Evolutionary conservation across 257 asterid species (phyloP), one percentile per base, ranked within the genome.

Genomic region (Solanum appendiculatum): DNA sequence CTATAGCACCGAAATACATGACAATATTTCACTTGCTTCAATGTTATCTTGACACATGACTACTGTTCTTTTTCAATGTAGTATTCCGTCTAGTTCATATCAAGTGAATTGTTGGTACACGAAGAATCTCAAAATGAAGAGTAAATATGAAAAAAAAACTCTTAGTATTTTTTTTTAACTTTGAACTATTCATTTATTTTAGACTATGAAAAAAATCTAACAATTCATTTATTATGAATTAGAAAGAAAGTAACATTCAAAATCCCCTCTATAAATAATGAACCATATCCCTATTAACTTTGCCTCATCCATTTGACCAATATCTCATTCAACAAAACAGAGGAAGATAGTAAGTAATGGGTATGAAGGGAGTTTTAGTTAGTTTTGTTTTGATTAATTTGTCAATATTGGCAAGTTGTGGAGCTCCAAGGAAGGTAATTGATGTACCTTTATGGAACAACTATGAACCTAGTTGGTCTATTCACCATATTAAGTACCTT

Each of bases 401-500:
- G 66, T 89, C 31, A 39, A 66, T 72, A 36, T 23, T 69, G 42
- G 87, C 56, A 31, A 64, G 56, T 63, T 89, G 88, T 29, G 89
- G 81, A 18, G 90, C 70, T 36, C 89, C 87, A 8, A 86, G 85
- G 81, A 87, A 78, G 40, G 88, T 89, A 29, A 87, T 91, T 68
- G 90, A 89, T 58, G 93, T 91, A 1, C 88, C 90, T 18, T 91
- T 91, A 42, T 72, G 86, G 84, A 85, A 33, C 60, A 89, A 91
- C 83, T 91, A 91, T 84, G 89, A 39, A 15, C 89, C 91, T 1
- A 82, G 89, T 73, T 91, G 93, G 93, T 85, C 91, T 42, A 15
- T 80, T 48, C 86, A 91, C 87, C 93, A 89, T 83, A 91, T 91
- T 90, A 87, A 83, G 48, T 91, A 89, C 89, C 82, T 84, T 66